Percentiles rank a stretch among this genome's conserved stretches.
Evolutionary conservation across 208 protist species (phyloP).

Genomic region (Naegleria gruberi): DNA sequence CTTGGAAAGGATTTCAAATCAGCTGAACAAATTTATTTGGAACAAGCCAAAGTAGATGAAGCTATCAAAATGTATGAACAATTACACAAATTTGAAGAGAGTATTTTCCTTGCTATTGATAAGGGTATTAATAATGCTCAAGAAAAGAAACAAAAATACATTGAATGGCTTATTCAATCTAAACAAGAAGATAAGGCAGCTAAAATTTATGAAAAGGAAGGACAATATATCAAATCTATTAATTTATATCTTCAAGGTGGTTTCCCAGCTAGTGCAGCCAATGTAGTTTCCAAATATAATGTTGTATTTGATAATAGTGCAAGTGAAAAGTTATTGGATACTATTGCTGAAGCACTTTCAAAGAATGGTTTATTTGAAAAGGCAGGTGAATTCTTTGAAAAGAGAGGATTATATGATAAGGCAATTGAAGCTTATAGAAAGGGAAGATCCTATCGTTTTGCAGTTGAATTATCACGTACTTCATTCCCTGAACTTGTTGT

Average conservation of each 20-base stretch:
- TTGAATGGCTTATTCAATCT: conserved; percentile 85
- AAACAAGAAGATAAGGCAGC: conserved; percentile 88
- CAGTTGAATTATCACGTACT: conserved; percentile 80
- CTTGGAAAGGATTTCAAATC: conserved; percentile 78
- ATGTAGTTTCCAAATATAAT: conserved; percentile 70
- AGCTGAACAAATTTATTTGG: conserved; percentile 83
- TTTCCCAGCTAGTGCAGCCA: conserved; percentile 77
- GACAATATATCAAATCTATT: conserved; percentile 85
- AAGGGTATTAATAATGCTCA: conserved; percentile 68
- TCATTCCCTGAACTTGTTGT: conserved; percentile 64
- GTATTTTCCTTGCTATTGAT: conserved; percentile 69
- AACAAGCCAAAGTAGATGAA: conserved; percentile 78
- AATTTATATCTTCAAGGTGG: conserved; percentile 87
- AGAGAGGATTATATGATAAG: conserved; percentile 75
- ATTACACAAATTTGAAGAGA: conserved; percentile 82
- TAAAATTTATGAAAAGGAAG: conserved; percentile 81
- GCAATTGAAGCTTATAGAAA: conserved; percentile 85
- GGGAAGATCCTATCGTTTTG: conserved; percentile 79
- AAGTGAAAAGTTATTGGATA: conserved; percentile 78
- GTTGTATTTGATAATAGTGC: conserved; percentile 42
- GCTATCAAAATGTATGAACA: conserved; percentile 91
- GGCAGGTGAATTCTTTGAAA: conserved; percentile 90
- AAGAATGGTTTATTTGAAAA: conserved; percentile 83
- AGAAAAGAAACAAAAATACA: conserved; percentile 73
- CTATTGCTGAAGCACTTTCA: conserved; percentile 79